Evolutionary conservation across 1,139 yeast genomes (phyloP).

Genomic region (Geotrichum fermentans): DNA sequence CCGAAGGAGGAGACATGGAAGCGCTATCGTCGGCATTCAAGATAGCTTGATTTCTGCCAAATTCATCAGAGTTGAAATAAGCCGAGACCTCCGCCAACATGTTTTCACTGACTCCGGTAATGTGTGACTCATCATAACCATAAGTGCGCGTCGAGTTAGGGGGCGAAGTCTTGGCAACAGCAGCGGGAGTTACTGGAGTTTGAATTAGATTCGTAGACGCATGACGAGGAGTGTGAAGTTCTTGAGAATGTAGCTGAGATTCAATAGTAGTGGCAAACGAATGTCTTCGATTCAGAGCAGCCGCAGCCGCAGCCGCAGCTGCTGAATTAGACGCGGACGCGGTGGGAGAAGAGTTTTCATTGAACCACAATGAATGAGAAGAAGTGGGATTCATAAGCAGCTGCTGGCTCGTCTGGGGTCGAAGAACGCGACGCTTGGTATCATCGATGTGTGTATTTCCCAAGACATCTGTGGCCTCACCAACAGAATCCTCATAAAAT

Average conservation of each 20-base stretch:
- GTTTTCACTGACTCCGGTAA: not conserved
- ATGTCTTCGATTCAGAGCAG: conserved; percentile 13
- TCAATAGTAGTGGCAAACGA: conserved; percentile 16
- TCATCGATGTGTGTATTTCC: conserved; percentile 8
- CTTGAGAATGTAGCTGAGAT: not conserved
- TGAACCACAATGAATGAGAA: conserved; percentile 16
- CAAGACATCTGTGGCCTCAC: conserved; percentile 8
- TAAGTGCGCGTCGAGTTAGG: conserved; percentile 3
- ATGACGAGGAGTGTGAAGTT: not conserved
- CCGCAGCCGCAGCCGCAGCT: conserved; percentile 15
- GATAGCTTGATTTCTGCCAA: conserved; percentile 25
- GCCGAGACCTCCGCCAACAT: conserved; percentile 6
- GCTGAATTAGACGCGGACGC: not conserved
- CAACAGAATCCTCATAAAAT: conserved; percentile 8
- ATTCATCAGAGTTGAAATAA: conserved; percentile 27
- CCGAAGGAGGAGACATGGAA: conserved; percentile 15
- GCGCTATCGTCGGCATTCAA: not conserved
- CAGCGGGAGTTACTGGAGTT: conserved; percentile 3
- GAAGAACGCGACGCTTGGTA: not conserved
- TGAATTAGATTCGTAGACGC: not conserved
- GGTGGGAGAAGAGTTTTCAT: not conserved
- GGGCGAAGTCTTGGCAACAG: conserved; percentile 2
- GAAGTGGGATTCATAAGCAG: conserved; percentile 4
- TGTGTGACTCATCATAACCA: conserved; percentile 1
- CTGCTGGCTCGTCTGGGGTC: conserved; percentile 9